Conservation (phyloP, 2,329 filamentous ascomycete genomes). For the Xylariaceae sp. region DNA sequence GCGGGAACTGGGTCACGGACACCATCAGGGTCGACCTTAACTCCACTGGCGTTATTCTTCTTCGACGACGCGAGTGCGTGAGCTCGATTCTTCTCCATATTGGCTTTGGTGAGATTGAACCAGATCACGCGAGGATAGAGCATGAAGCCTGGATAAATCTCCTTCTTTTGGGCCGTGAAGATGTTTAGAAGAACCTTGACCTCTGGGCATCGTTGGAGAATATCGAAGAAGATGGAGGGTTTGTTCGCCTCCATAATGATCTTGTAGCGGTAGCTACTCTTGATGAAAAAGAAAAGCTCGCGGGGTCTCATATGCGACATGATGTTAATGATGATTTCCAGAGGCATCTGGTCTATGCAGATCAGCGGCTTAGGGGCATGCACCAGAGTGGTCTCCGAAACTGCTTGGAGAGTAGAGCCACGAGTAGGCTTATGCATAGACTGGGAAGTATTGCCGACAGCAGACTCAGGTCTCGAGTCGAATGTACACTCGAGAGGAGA, state of each 20-base stretch:
- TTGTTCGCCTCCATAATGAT: slow-evolving; percentile 42
- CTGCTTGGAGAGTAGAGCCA: too few relatives aligned
- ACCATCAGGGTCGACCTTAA: too few relatives aligned
- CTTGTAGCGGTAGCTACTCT: slow-evolving; percentile 37
- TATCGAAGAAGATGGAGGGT: slow-evolving; percentile 40
- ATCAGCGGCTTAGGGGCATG: too few relatives aligned
- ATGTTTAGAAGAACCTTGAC: slow-evolving; percentile 47
- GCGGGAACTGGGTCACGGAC: too few relatives aligned
- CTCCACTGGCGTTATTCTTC: too few relatives aligned
- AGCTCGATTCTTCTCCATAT: too few relatives aligned
- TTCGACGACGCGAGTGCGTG: too few relatives aligned
- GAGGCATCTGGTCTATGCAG: slow-evolving; percentile 31
- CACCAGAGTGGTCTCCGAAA: too few relatives aligned
- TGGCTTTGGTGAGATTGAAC: slow-evolving; percentile 11
- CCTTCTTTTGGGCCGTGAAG: slow-evolving; percentile 40
- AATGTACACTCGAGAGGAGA: too few relatives aligned
- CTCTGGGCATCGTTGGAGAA: slow-evolving; percentile 41
- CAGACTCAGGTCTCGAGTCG: too few relatives aligned
- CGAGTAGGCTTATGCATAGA: too few relatives aligned
- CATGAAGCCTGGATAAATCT: slow-evolving; percentile 24
- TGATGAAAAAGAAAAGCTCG: slow-evolving; percentile 40
- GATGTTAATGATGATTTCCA: slow-evolving; percentile 49
- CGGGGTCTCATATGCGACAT: slow-evolving; percentile 44
- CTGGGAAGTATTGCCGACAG: too few relatives aligned
- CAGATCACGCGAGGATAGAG: slow-evolving; percentile 26